A percentile compares a stretch with the other conserved stretches of the same genome.
phyloP scores from a whole-genome alignment of 75 land plant genomes.

The Selaginella moellendorffii region DNA sequence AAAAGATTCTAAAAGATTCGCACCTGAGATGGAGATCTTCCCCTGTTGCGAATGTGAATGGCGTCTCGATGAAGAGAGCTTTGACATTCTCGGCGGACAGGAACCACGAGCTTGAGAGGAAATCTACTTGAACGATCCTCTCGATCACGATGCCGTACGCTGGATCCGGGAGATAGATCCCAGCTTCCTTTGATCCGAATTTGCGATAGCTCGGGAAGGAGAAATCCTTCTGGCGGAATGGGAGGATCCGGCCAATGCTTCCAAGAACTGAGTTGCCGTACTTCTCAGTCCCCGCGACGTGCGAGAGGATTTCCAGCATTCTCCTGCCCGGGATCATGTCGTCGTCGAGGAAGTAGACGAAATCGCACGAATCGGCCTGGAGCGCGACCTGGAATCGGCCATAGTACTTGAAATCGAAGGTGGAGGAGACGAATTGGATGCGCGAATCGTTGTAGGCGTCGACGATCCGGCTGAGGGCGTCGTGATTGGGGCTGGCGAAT shows the following conservation, averaged over 20 bases:
- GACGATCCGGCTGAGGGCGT: background rate
- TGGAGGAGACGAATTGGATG: background rate
- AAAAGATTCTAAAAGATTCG: background rate
- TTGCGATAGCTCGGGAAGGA: constrained; percentile 94
- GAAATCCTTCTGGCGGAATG: constrained; percentile 85
- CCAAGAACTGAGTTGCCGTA: constrained; percentile 84
- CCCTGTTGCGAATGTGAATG: constrained; percentile 82
- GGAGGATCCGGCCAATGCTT: constrained; percentile 90
- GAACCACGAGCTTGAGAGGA: constrained; percentile 97
- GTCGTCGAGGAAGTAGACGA: constrained; percentile 4
- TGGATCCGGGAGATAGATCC: constrained; percentile 90
- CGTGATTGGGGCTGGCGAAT: constrained; percentile 1
- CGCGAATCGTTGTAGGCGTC: constrained; percentile 4
- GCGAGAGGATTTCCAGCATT: constrained; percentile 79
- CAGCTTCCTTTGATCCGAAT: constrained; percentile 83
- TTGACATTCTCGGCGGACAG: constrained; percentile 75
- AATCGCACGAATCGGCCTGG: background rate
- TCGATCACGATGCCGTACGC: constrained; percentile 79
- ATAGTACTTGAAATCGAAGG: constrained; percentile 7
- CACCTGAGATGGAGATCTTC: constrained; percentile 98
- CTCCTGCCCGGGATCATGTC: constrained; percentile 31
- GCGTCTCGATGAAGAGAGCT: constrained; percentile 70
- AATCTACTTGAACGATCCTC: constrained; percentile 82
- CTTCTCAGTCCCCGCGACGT: constrained; percentile 87
- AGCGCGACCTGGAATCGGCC: constrained; percentile 7